phyloP scores from a whole-genome alignment of 1,284 basidiomycete species.

The Paramarasmius palmivorus region DNA sequence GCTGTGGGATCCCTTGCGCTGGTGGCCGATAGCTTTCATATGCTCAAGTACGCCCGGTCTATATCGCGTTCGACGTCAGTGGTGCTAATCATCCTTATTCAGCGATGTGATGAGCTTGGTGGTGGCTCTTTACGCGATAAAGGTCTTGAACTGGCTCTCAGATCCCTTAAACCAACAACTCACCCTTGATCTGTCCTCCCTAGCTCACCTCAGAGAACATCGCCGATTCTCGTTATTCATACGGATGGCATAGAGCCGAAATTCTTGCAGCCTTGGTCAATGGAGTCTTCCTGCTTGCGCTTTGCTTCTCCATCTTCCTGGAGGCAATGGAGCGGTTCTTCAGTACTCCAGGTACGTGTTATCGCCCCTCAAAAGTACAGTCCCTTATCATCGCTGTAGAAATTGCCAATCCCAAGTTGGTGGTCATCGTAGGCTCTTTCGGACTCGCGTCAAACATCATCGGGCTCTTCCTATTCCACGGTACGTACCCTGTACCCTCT shows the following conservation, averaged over 20 bases:
- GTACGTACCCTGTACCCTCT: constrained; percentile 41
- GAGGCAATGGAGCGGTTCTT: constrained; percentile 94
- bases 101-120: constrained; percentile 95
- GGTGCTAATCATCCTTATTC: constrained; percentile 15
- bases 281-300: constrained; percentile 88
- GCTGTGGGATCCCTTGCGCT: constrained; percentile 93
- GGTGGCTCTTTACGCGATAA: constrained; percentile 97
- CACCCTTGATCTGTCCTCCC: constrained; percentile 12
- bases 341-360: constrained; percentile 67
- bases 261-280: constrained; percentile 95
- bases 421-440: constrained; percentile 89
- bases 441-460: constrained; percentile 93
- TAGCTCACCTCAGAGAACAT: constrained; percentile 57
- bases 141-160: constrained; percentile 44
- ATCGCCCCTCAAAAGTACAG: constrained; percentile 8
- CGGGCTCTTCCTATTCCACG: constrained; percentile 95
- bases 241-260: constrained; percentile 99
- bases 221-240: constrained; percentile 74
- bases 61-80: constrained; percentile 11
- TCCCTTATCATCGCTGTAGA: constrained; percentile 47
- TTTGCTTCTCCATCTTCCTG: constrained; percentile 95
- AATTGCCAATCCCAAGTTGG: constrained; percentile 84
- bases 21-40: constrained; percentile 97
- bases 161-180: constrained; percentile 7
- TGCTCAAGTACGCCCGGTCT: constrained; percentile 80